Evolutionary conservation across 208 protist species (phyloP).

Genomic region (Eutreptiella sp.): DNA sequence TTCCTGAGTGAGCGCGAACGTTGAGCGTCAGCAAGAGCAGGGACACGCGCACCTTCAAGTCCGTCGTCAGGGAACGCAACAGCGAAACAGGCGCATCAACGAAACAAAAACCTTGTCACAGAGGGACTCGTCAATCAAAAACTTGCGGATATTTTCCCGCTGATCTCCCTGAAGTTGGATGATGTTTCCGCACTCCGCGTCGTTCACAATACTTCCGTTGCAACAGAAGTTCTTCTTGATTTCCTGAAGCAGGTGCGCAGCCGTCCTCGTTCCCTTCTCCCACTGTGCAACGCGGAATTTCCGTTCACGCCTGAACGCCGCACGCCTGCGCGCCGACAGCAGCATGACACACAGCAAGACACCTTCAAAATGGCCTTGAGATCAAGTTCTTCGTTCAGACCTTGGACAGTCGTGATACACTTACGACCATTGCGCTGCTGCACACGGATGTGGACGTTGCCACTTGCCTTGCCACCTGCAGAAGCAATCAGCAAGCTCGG

Average conservation of each 20-base stretch:
- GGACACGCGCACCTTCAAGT: too few species aligned
- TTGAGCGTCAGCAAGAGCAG: too few species aligned
- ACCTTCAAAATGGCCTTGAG: conserved; percentile 77
- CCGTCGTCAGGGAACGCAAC: too few species aligned
- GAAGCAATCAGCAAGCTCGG: too few species aligned
- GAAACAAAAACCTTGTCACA: too few species aligned
- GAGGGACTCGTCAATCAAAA: conserved; percentile 85
- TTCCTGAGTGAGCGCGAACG: conserved; percentile 53
- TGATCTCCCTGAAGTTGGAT: conserved; percentile 94
- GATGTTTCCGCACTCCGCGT: conserved; percentile 70
- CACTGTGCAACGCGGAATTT: neutral
- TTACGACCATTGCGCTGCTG: conserved; percentile 93
- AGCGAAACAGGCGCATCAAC: too few species aligned
- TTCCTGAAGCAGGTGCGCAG: conserved; percentile 46
- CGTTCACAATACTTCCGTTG: conserved; percentile 84
- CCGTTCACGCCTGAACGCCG: neutral
- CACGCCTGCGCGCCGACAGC: conserved; percentile 25
- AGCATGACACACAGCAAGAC: too few species aligned
- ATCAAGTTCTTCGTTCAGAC: conserved; percentile 80
- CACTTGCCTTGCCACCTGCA: neutral
- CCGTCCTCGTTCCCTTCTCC: neutral
- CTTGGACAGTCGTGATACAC: conserved; percentile 89
- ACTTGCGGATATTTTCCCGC: conserved; percentile 76
- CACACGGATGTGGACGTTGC: conserved; percentile 91
- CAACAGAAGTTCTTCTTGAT: conserved; percentile 80